Base-by-base conservation (phyloP, 768 basidiomycete genomes). In the Arthromyces matolae region DNA sequence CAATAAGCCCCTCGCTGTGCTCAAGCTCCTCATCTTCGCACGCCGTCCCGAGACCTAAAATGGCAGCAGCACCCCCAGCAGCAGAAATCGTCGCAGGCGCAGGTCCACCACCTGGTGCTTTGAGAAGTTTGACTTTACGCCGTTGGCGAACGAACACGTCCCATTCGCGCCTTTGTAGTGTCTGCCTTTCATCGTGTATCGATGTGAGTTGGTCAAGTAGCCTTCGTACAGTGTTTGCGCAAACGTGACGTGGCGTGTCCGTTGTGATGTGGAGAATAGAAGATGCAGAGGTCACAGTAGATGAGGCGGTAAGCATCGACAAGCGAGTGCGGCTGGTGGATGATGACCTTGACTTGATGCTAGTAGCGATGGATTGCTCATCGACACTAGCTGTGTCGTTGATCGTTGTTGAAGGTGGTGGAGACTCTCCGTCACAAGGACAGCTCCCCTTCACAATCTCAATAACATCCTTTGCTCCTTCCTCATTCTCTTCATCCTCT, bases 1-100 rank as follows among this genome's bases (percentile, higher is more conserved):
- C 93, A 45, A 99, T 85, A 23, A 97, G 63, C 1, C 91, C 92
- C 27, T 91, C 90, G 19, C 78, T 84, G 63, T 94, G 92, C 24
- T 72, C 69, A 33, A 91, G 71, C 59, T 93, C 92, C 38, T 89
- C 87, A 47, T 81, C 82, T 45, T 81, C 83, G 25, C 75, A 70
- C 1, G 73, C 73, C 6, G 79, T 79, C 12, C 82, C 81, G 2
- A 86, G 71, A 8, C 87, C 88, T 3, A 89, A 72, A 29, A 91
- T 70, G 4, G 79, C 79, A 4, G 86, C 86, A 0, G 82, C 81
- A 0, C 77, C 75, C 0, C 72, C 70, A 4, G 60, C 60, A 8
- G 64, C 55, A 10, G 60, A 56, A 8, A 58, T 57, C 6, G 65
- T 58, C n/a, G 65, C 49, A 12, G 68, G 47, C 5, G 55, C 20